Evolutionary conservation across 306 rosid genomes (phyloP), one percentile per base, ranked within the genome.

Genomic region (Vigna hirtella): DNA sequence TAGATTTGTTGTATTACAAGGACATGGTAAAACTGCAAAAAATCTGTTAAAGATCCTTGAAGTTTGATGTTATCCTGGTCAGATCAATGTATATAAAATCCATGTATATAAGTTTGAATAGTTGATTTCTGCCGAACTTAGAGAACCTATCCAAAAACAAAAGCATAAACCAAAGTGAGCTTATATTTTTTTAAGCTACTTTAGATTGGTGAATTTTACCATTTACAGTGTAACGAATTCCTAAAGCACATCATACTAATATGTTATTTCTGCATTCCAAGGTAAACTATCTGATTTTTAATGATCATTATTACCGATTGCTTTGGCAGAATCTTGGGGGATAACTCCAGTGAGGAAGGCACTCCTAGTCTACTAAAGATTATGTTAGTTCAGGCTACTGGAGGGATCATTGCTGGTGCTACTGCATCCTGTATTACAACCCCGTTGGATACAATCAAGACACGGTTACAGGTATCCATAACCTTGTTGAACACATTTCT

Each of bases 371-470:
- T 85, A 51, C 73, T 72, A 26, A 87, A 89, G 86, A 86, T 90
- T 78, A 9, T 92, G 67, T 80, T 85, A 56, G 97, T 88, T 78
- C 98, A 94, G 84, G 98, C 93, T 57, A 18, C 80, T 38, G 97
- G 98, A 67, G 98, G 98, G 62, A 84, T 94, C 53, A 78, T 90
- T 77, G 94, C 96, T 20, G 98, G 92, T 34, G 98, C 94, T 74
- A 83, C 97, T 80, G 93, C 97, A 49, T 90, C 98, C 77, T 92
- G 87, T 87, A 78, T 92, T 50, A 90, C 98, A 61, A 88, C 96
- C 70, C 98, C 98, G 28, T 74, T 94, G 86, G 97, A 94, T 83
- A 94, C 98, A 57, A 92, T 94, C 72, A 94, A 94, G 86, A 94
- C 97, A 77, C 92, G 98, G 70, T 81, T 94, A 81, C 98, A 94